Evolutionary conservation across 2,329 filamentous ascomycete genomes (phyloP).

Genomic region (Fusarium sp.): DNA sequence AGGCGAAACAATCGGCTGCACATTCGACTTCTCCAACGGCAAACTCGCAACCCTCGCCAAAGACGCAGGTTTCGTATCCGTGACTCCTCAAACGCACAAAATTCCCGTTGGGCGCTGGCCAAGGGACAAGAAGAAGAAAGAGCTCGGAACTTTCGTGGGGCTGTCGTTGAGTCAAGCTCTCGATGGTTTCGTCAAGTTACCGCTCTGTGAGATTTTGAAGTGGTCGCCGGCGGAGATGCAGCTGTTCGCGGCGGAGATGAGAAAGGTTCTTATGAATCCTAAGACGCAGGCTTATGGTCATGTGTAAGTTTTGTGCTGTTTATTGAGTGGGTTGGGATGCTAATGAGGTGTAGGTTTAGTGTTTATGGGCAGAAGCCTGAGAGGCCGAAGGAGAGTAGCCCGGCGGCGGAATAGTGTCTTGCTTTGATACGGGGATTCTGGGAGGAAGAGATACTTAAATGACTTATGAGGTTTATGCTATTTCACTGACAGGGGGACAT

Average conservation of each 20-base stretch:
- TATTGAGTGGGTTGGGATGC: fast-evolving
- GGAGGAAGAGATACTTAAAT: fast-evolving
- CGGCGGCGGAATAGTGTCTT: not conserved
- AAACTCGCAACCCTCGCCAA: constrained; percentile 34
- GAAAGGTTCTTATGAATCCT: constrained; percentile 17
- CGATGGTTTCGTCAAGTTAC: constrained; percentile 38
- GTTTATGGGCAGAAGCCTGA: constrained; percentile 34
- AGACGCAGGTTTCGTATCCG: constrained; percentile 5
- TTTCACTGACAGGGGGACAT: fast-evolving
- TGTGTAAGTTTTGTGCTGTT: constrained; percentile 16
- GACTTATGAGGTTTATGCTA: not conserved
- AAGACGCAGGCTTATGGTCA: constrained; percentile 27
- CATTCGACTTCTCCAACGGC: constrained; percentile 32
- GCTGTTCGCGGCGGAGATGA: constrained; percentile 38
- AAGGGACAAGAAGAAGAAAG: constrained; percentile 36
- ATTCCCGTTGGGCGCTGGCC: constrained; percentile 38
- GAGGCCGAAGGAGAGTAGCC: fast-evolving
- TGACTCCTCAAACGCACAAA: constrained; percentile 24
- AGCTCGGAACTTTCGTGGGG: constrained; percentile 35
- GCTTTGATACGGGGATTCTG: fast-evolving
- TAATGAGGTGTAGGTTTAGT: constrained; percentile 17
- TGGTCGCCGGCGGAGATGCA: constrained; percentile 39
- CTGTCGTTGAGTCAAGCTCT: constrained; percentile 39
- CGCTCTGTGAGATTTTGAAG: constrained; percentile 32
- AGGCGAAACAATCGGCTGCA: constrained; percentile 25